Evolutionary conservation across 139 green algal genomes (phyloP).

Genomic region (Desmodesmus armatus): DNA sequence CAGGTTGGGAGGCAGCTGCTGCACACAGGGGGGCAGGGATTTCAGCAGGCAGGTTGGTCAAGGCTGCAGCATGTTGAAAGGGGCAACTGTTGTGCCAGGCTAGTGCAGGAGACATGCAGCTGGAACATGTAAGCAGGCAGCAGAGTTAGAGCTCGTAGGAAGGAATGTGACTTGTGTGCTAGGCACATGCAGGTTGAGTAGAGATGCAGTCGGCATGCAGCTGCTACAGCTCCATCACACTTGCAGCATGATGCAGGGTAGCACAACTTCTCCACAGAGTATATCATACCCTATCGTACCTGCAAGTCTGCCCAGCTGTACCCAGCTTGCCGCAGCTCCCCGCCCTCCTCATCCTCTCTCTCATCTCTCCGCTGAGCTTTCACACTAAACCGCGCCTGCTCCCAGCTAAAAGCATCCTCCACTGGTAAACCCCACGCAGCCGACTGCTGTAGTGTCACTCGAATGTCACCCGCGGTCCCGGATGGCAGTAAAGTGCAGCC

Average conservation of each 20-base stretch:
- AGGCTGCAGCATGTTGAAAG: too few species aligned
- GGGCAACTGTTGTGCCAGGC: too few species aligned
- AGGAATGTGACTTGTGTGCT: too few species aligned
- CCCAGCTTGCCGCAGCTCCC: conserved; percentile 32
- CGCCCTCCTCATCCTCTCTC: background rate
- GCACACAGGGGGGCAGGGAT: too few species aligned
- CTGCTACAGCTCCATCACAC: too few species aligned
- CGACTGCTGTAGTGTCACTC: conserved; percentile 11
- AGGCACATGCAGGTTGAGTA: too few species aligned
- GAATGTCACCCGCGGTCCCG: background rate
- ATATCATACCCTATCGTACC: background rate
- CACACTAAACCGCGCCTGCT: background rate
- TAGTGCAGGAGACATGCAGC: too few species aligned
- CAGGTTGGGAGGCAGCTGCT: too few species aligned
- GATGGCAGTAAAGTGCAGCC: background rate
- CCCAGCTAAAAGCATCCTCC: background rate
- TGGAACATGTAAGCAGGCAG: too few species aligned
- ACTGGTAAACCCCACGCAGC: conserved; percentile 12
- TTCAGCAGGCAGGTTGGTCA: too few species aligned
- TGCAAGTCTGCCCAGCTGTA: background rate
- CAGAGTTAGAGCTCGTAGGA: too few species aligned
- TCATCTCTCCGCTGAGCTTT: background rate
- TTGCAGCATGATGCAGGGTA: background rate
- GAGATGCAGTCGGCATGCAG: too few species aligned
- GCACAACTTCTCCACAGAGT: background rate